phyloP scores from a whole-genome alignment of 2,329 filamentous ascomycete species.

The Sporothrix luriei region DNA sequence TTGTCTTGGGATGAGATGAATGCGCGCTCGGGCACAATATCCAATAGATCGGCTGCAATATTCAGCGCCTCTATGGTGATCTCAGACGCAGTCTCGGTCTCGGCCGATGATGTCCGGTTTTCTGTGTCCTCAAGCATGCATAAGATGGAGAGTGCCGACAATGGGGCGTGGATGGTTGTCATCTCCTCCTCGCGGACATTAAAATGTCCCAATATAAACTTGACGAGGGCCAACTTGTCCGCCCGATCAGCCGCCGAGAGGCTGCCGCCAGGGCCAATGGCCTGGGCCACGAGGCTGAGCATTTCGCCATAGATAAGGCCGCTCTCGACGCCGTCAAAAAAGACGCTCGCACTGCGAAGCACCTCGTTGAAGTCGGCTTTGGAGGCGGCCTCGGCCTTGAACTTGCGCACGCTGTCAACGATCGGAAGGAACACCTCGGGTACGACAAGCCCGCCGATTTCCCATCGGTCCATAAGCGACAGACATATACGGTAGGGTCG shows the following conservation, averaged over 20 bases:
- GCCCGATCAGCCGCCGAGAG: conserved; percentile 53
- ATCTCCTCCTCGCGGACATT: conserved; percentile 97
- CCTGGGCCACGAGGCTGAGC: conserved; percentile 65
- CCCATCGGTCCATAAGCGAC: conserved; percentile 97
- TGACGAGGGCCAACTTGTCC: conserved; percentile 70
- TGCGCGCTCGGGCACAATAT: conserved; percentile 65
- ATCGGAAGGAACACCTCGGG: conserved; percentile 86
- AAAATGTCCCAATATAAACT: conserved; percentile 84
- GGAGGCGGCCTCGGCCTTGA: conserved; percentile 65
- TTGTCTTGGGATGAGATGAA: conserved; percentile 48
- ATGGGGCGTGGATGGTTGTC: conserved; percentile 80
- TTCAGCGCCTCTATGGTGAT: conserved; percentile 45
- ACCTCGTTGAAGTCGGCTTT: conserved; percentile 80
- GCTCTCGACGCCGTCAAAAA: conserved; percentile 97
- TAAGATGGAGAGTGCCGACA: conserved; percentile 68
- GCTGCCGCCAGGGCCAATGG: conserved; percentile 55
- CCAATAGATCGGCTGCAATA: conserved; percentile 61
- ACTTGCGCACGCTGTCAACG: conserved; percentile 75
- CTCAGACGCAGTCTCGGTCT: conserved; percentile 8
- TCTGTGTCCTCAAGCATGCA: conserved; percentile 61
- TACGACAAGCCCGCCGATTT: conserved; percentile 88
- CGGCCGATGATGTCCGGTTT: conserved; percentile 40
- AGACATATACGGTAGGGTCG: conserved; percentile 88
- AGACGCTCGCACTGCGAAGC: conserved; percentile 87
- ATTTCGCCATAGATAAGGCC: conserved; percentile 88